phyloP scores from a whole-genome alignment of 2,329 filamentous ascomycete genomes.

The Thielaviopsis ethacetica region DNA sequence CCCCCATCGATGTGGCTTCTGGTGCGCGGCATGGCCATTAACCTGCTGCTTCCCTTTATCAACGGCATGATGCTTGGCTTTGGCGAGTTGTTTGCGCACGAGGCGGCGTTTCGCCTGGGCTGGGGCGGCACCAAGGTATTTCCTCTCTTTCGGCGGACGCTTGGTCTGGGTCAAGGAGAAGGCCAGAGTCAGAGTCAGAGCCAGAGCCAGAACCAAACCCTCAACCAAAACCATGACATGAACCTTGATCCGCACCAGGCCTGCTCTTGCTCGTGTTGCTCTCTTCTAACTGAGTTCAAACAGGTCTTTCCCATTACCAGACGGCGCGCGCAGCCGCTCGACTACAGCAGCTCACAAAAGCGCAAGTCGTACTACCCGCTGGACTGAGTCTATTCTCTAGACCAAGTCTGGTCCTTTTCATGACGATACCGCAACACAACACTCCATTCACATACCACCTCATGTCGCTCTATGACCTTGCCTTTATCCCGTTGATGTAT shows the following conservation, averaged over 20 bases:
- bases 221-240: background rate
- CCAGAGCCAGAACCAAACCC: background rate
- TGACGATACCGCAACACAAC: background rate
- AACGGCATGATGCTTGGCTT: constrained; percentile 98
- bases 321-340: constrained; percentile 49
- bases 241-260: background rate
- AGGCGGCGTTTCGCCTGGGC: constrained; percentile 80
- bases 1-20: constrained; percentile 79
- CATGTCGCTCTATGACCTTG: background rate
- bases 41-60: constrained; percentile 85
- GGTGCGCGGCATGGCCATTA: constrained; percentile 79
- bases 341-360: constrained; percentile 47
- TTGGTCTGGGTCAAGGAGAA: background rate
- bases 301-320: constrained; percentile 43
- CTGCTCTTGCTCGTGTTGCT: constrained; percentile 7
- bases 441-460: background rate
- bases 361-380: constrained; percentile 10
- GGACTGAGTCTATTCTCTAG: background rate
- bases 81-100: constrained; percentile 90
- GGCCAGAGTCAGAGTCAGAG: too few species aligned
- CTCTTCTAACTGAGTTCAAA: constrained; percentile 8
- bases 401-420: background rate
- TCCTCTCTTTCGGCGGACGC: constrained; percentile 5
- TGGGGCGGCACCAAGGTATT: constrained; percentile 86
- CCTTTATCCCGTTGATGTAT: background rate